Percentiles rank a stretch among this genome's conserved stretches.
Conservation (phyloP, 352 stramenopile genomes). For the Blastocystis sp. region DNA sequence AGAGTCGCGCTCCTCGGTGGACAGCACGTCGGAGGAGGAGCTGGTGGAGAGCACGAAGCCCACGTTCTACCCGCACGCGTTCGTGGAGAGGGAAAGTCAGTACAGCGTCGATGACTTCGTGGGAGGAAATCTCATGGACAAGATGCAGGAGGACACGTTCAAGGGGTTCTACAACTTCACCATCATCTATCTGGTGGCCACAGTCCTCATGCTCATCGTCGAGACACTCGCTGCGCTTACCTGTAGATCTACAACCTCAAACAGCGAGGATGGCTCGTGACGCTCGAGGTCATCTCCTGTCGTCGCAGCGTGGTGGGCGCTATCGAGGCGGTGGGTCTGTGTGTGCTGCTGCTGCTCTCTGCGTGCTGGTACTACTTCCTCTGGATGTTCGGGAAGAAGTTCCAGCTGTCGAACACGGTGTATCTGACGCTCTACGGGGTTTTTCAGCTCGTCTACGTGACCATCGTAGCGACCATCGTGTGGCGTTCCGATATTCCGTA, state of each 20-base stretch:
- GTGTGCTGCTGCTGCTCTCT: neutral
- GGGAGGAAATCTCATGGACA: neutral
- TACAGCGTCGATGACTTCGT: slow-evolving; percentile 4
- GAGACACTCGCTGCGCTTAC: neutral
- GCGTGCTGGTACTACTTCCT: neutral
- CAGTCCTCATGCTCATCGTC: neutral
- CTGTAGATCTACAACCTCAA: slow-evolving; percentile 7
- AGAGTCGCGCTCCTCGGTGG: neutral
- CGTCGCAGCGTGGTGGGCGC: neutral
- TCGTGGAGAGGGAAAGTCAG: neutral
- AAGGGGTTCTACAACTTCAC: slow-evolving; percentile 59
- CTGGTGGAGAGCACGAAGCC: slow-evolving; percentile 45
- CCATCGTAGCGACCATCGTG: neutral
- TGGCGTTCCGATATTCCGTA: slow-evolving; percentile 36
- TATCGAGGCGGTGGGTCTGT: neutral
- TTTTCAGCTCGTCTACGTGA: neutral
- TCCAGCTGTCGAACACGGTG: neutral
- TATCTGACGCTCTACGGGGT: slow-evolving; percentile 4
- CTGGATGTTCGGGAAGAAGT: neutral
- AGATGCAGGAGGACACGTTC: slow-evolving; percentile 21
- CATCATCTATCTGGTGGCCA: slow-evolving; percentile 38
- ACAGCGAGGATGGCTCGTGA: slow-evolving; percentile 38
- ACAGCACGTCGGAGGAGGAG: slow-evolving; percentile 47
- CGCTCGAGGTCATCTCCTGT: neutral
- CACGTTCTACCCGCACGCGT: slow-evolving; percentile 47